Evolutionary conservation across 2,329 filamentous ascomycete genomes (phyloP).

Genomic region (Xylariales sp.): DNA sequence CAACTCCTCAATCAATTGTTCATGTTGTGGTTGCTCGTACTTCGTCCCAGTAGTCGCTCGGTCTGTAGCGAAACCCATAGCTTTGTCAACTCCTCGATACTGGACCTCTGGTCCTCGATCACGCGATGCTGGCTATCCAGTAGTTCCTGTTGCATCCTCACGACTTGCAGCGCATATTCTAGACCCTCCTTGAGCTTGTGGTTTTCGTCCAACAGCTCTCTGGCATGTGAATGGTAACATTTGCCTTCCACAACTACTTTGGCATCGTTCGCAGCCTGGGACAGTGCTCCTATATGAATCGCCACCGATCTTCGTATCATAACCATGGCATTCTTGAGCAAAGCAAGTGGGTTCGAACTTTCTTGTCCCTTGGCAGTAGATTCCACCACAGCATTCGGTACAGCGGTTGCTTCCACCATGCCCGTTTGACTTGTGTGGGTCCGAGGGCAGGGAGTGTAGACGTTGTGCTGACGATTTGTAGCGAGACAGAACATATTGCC

Average conservation of each 20-base stretch:
- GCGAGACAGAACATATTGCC: conserved; percentile 8
- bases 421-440: conserved; percentile 3
- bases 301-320: not conserved
- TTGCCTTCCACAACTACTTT: too few relatives aligned
- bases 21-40: not conserved
- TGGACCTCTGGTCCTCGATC: conserved; percentile 6
- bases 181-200: conserved; percentile 2
- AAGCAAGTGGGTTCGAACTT: not conserved
- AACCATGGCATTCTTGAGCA: not conserved
- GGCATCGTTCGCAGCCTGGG: not conserved
- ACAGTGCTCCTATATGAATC: not conserved
- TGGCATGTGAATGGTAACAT: not conserved
- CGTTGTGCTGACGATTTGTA: conserved; percentile 2
- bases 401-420: conserved; percentile 1
- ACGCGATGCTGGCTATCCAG: conserved; percentile 1
- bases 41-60: not conserved
- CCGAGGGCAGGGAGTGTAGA: conserved; percentile 5
- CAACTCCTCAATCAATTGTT: not conserved
- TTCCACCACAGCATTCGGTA: not conserved
- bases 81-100: not conserved
- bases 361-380: not conserved
- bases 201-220: conserved; percentile 2
- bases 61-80: not conserved
- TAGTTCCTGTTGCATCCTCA: conserved; percentile 4
- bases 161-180: not conserved